Evolutionary conservation across 169 alveolate species (phyloP), one percentile per base, ranked within the genome.

Genomic region (Plasmodium gonderi): DNA sequence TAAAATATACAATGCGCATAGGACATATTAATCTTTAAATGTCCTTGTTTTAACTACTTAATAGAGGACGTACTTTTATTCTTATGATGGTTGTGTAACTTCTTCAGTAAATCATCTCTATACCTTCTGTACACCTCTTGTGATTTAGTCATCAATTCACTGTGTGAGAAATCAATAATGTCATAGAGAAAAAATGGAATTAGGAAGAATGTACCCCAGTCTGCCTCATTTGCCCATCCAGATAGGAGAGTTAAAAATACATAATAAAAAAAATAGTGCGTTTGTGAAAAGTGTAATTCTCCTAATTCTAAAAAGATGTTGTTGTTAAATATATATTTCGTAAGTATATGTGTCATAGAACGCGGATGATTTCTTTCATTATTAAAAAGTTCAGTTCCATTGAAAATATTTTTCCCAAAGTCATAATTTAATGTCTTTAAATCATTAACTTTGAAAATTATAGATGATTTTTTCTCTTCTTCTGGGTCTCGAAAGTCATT

Each of bases 151-250:
- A 85, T 75, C n/a, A 85, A 38, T 33, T 85, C 68, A 8, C 65
- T 85, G 49, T 85, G 92, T 17, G 69, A 74, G 68, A 72, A 72
- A 74, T 49, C 60, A 4, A 54, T 29, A 51, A 74, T 51, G 26
- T 85, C 92, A 54, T 29, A 72, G 20, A 85, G 65, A 75, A 85
- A 85, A 60, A 31, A 75, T 23, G 92, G 77, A 23, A 51, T 51
- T 38, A 74, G 40, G 49, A 85, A 85, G 67, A 72, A 85, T 2
- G 92, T 74, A 14, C 92, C 92, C 92, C 92, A 85, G 12, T 85
- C 79, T 11, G 92, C 92, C 29, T 85, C 92, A 74, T 85, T 85
- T 26, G 79, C 79, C 92, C 92, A 85, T 74, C 92, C 85, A 5
- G 92, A 85, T 44, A 85, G 29, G 47, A 85, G 85, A 26, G 92